Percentiles rank a stretch among this genome's conserved stretches.
These are phyloP conservation scores for Thymus quinquecostatus DNA, from an alignment of 257 asterid genomes.

Conservation along the genomic window DNA sequence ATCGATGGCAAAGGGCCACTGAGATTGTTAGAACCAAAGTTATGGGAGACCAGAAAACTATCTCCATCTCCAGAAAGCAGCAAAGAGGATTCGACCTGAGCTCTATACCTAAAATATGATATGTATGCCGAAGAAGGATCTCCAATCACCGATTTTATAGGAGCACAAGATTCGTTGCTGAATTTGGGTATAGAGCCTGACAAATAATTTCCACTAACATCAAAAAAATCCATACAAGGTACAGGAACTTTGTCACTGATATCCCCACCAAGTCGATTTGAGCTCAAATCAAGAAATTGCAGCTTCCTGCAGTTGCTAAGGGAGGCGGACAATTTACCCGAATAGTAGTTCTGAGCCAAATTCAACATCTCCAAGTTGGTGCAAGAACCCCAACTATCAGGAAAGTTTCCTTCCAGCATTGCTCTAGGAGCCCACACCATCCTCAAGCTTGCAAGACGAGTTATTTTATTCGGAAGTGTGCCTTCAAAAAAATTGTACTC, in stretches of 20 bases:
- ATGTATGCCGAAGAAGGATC: conserved; percentile 60
- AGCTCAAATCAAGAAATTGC: conserved; percentile 81
- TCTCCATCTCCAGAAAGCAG: conserved; percentile 47
- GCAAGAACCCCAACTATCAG: conserved; percentile 79
- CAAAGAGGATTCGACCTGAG: conserved; percentile 45
- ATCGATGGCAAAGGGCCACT: conserved; percentile 52
- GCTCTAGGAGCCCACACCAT: conserved; percentile 94
- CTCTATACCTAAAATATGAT: conserved; percentile 51
- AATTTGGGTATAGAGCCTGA: conserved; percentile 82
- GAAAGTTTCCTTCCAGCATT: conserved; percentile 64
- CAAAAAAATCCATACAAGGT: conserved; percentile 85
- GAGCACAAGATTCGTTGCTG: conserved; percentile 47
- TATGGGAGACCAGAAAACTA: conserved; percentile 54
- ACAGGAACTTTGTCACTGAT: conserved; percentile 65
- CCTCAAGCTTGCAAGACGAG: conserved; percentile 67
- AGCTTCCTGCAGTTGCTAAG: conserved; percentile 74
- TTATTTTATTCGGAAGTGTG: conserved; percentile 57
- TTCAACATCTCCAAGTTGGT: conserved; percentile 74
- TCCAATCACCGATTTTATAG: conserved; percentile 24
- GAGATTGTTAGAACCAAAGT: conserved; percentile 68
- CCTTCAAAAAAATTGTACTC: conserved; percentile 86
- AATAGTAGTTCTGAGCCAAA: conserved; percentile 70
- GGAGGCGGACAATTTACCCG: conserved; percentile 50
- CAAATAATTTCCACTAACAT: conserved; percentile 67
- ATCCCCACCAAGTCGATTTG: conserved; percentile 68